A percentile compares a stretch with the other conserved stretches of the same genome.
Evolutionary conservation across 148 eudicot genomes (phyloP).

Genomic region (Fagopyrum homotropicum): DNA sequence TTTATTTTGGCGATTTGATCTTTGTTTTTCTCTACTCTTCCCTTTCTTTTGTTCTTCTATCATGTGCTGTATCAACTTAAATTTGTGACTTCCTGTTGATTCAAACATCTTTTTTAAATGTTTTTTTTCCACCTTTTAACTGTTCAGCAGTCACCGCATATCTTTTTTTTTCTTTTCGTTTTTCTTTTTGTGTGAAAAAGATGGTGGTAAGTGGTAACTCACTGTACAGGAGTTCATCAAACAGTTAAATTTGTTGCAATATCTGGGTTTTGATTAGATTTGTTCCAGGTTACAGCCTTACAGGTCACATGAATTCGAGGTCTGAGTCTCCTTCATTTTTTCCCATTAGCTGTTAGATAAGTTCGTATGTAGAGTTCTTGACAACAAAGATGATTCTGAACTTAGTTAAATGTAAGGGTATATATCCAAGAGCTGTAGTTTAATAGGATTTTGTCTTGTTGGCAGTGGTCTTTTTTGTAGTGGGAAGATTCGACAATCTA

Average conservation of each 20-base stretch:
- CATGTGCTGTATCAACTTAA: not conserved
- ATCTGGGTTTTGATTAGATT: not conserved
- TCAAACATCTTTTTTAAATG: not conserved
- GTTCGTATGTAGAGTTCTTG: not conserved
- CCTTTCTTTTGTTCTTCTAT: not conserved
- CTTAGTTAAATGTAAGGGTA: not conserved
- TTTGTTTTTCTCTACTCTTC: not conserved
- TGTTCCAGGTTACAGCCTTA: not conserved
- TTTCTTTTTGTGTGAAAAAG: not conserved
- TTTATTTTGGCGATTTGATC: not conserved
- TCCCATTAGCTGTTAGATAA: not conserved
- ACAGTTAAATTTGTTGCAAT: not conserved
- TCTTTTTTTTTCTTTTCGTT: not conserved
- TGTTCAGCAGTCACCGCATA: not conserved
- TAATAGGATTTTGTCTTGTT: not conserved
- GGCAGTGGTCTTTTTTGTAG: not conserved
- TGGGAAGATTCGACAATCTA: slow-evolving; percentile 1
- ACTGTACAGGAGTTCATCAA: not conserved
- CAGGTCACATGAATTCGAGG: not conserved
- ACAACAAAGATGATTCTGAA: not conserved
- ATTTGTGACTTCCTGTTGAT: not conserved
- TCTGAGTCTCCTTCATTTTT: not conserved
- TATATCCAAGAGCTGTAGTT: not conserved
- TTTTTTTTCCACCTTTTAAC: not conserved
- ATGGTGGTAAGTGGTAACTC: slow-evolving; percentile 7